Evolutionary conservation across 148 eudicot genomes (phyloP), one percentile per base, ranked within the genome.

Genomic region (Chenopodium album): DNA sequence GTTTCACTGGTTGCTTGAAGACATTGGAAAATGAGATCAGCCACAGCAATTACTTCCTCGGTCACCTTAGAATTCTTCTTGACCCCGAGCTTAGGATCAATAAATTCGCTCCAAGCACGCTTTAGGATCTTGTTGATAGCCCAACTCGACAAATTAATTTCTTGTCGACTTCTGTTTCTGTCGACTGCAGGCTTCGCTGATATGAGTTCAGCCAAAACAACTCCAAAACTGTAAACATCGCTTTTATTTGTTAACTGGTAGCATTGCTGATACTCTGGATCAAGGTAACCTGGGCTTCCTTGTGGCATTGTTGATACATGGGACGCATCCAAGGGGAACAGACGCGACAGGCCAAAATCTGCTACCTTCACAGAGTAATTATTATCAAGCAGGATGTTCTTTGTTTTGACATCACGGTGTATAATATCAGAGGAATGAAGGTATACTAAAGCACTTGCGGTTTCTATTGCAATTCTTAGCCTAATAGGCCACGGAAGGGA

Each of bases 331-430:
- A 50, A 47, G 0, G 91, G 91, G 50, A 85, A 85, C 1, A 85
- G 77, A 2, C 91, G 86, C 0, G 91, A 89, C 22, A 89, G 74
- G 6, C 91, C 91, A 23, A 89, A 87, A 23, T 89, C 91, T 0
- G 88, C 91, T 0, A 89, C 89, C 54, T 87, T 89, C 0, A 87
- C 89, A 0, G 73, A 28, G 80, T 81, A 92, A 63, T 86, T 83
- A 46, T 44, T 48, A 75, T 90, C 91, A 4, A 92, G 87, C 6
- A 92, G 88, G 52, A 92, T 90, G 71, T 92, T 92, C 77, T 73
- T 87, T 41, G 91, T 88, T 70, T 92, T 92, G 34, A 92, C 89
- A 72, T 92, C 94, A 9, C 97, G 84, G 81, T 92, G 97, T 14
- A 92, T 84, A 31, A 92, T 84, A 13, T 88, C 92, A 0, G 90